A percentile compares a stretch with the other conserved stretches of the same genome.
phyloP scores from a whole-genome alignment of 192 early-diverging fungal genomes.

The Martensiomyces pterosporus region DNA sequence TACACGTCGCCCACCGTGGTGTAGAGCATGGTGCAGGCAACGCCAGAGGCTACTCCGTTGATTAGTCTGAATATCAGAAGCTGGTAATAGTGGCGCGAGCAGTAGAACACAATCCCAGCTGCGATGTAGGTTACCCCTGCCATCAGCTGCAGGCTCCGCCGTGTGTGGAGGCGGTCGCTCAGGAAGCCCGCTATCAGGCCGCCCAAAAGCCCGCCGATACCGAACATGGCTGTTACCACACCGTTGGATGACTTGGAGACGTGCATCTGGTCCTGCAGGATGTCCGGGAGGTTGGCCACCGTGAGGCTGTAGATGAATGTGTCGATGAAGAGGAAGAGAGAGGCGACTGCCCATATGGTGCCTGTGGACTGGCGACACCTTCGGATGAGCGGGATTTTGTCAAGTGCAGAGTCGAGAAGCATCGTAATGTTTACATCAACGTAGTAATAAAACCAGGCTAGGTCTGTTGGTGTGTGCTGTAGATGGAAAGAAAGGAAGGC shows the following conservation, averaged over 20 bases:
- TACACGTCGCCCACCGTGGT: slow-evolving; percentile 33
- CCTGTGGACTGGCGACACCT: slow-evolving; percentile 9
- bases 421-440: slow-evolving; percentile 2
- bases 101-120: slow-evolving; percentile 24
- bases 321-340: slow-evolving; percentile 31
- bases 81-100: slow-evolving; percentile 21
- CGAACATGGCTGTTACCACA: slow-evolving; percentile 32
- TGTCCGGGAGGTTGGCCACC: slow-evolving; percentile 29
- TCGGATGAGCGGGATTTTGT: slow-evolving; percentile 3
- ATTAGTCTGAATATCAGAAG: slow-evolving; percentile 21
- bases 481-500: neutral
- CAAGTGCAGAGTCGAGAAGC: neutral
- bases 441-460: too few relatives aligned
- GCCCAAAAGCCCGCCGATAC: slow-evolving; percentile 20
- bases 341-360: slow-evolving; percentile 31
- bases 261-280: slow-evolving; percentile 26
- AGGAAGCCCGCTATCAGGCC: slow-evolving; percentile 4
- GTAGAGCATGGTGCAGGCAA: slow-evolving; percentile 29
- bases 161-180: slow-evolving; percentile 15
- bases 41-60: slow-evolving; percentile 27
- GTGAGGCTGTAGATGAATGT: slow-evolving; percentile 33
- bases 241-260: slow-evolving; percentile 28
- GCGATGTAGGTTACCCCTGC: slow-evolving; percentile 15
- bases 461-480: too few relatives aligned
- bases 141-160: slow-evolving; percentile 16